Conservation (phyloP, 306 rosid genomes). For the Sophora flavescens region DNA sequence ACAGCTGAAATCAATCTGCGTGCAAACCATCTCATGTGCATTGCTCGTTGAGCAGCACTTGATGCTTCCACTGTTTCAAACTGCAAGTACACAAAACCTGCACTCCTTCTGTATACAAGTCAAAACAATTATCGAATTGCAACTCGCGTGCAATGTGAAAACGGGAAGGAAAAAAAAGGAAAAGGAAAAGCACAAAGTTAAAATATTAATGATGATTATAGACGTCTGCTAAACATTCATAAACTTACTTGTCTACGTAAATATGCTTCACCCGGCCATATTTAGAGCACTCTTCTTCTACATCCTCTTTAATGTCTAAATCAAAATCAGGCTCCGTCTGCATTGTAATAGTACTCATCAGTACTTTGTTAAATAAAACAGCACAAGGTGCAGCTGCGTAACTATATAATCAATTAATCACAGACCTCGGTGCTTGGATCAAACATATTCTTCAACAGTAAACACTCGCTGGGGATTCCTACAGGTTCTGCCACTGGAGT, state of each 20-base stretch:
- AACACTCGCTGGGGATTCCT: constrained; percentile 91
- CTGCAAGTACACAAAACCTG: constrained; percentile 89
- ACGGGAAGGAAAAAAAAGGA: neutral
- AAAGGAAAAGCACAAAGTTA: neutral
- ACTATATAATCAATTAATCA: constrained; percentile 34
- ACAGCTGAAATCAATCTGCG: constrained; percentile 83
- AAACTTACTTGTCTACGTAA: constrained; percentile 93
- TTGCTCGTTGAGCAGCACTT: constrained; percentile 83
- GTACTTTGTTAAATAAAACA: constrained; percentile 26
- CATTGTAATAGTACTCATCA: constrained; percentile 43
- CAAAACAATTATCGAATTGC: constrained; percentile 28
- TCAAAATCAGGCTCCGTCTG: constrained; percentile 95
- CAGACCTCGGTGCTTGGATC: constrained; percentile 93
- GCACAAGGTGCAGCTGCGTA: neutral
- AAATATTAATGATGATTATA: constrained; percentile 17
- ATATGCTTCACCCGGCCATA: constrained; percentile 91
- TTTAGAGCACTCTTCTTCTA: constrained; percentile 94
- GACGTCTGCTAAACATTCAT: constrained; percentile 6
- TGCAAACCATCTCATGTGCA: constrained; percentile 98
- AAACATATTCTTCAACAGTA: constrained; percentile 92
- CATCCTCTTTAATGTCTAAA: constrained; percentile 90
- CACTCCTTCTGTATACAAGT: constrained; percentile 70
- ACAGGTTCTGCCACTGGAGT: constrained; percentile 65
- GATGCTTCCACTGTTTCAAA: constrained; percentile 89
- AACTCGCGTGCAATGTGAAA: neutral